These are phyloP conservation scores for Neoscytalidium dimidiatum DNA, from an alignment of 2,329 filamentous ascomycete species.

Conservation along the genomic window DNA sequence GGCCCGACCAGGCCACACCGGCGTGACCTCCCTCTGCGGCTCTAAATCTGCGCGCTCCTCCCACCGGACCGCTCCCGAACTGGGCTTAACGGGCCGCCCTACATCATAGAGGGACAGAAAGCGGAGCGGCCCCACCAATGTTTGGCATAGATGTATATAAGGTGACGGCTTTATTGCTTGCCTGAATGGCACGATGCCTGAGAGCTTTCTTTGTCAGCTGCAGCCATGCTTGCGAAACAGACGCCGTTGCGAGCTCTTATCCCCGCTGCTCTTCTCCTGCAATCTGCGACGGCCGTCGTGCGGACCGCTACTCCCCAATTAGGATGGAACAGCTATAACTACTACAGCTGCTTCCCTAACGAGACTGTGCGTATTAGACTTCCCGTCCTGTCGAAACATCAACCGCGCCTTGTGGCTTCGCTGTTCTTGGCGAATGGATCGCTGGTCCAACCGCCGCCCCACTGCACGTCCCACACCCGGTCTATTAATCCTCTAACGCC, in stretches of 20 bases:
- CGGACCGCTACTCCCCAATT: slow-evolving; percentile 32
- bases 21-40: not conserved
- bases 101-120: not conserved
- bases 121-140: slow-evolving; percentile 1
- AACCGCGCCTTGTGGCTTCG: too few species aligned
- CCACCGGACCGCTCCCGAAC: not conserved
- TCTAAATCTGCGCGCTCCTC: not conserved
- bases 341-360: slow-evolving; percentile 53
- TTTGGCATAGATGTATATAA: not conserved
- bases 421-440: too few species aligned
- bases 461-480: too few species aligned
- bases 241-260: not conserved
- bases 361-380: slow-evolving; percentile 32
- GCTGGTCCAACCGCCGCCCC: too few species aligned
- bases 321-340: slow-evolving; percentile 63
- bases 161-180: not conserved
- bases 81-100: not conserved
- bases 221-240: not conserved
- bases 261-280: not conserved
- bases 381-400: not conserved
- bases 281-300: slow-evolving; percentile 1
- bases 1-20: not conserved
- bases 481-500: too few species aligned
- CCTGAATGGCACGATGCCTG: not conserved
- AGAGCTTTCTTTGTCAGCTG: not conserved